Conservation (phyloP, 306 rosid species). For the Mimosa pudica region DNA sequence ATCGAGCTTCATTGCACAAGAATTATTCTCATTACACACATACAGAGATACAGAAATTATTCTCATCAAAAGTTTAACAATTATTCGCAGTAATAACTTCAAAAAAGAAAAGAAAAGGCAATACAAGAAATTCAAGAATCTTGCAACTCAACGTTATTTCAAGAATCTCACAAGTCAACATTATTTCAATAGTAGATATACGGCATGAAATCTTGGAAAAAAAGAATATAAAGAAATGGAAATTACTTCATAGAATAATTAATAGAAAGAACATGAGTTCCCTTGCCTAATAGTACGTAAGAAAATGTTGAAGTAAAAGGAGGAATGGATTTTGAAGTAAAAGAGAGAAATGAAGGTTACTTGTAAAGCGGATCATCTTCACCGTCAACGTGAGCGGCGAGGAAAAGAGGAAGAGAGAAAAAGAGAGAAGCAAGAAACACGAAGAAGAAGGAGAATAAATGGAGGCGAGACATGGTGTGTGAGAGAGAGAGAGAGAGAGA, state of each 20-base stretch:
- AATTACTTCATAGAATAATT: background rate
- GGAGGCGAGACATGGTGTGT: conserved; percentile 46
- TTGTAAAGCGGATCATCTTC: conserved; percentile 70
- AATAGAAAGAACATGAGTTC: background rate
- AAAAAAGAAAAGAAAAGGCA: background rate
- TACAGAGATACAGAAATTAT: background rate
- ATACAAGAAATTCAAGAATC: background rate
- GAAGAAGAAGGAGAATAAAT: conserved; percentile 16
- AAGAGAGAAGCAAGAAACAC: conserved; percentile 39
- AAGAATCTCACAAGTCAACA: background rate
- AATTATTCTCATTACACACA: too few species aligned
- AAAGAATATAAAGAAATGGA: conserved; percentile 4
- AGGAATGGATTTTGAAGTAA: too few species aligned
- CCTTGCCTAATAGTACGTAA: background rate
- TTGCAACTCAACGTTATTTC: background rate
- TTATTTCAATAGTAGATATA: background rate
- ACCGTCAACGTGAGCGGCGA: conserved; percentile 49
- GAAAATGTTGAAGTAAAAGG: background rate
- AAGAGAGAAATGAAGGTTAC: conserved; percentile 25
- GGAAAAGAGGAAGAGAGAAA: conserved; percentile 29
- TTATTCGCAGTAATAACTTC: background rate
- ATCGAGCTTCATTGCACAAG: background rate
- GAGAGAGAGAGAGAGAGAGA: background rate
- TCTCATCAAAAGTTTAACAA: background rate
- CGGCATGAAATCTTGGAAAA: background rate